Base-by-base conservation (phyloP, 2,329 filamentous ascomycete genomes). In the Fusarium kyushuense region DNA sequence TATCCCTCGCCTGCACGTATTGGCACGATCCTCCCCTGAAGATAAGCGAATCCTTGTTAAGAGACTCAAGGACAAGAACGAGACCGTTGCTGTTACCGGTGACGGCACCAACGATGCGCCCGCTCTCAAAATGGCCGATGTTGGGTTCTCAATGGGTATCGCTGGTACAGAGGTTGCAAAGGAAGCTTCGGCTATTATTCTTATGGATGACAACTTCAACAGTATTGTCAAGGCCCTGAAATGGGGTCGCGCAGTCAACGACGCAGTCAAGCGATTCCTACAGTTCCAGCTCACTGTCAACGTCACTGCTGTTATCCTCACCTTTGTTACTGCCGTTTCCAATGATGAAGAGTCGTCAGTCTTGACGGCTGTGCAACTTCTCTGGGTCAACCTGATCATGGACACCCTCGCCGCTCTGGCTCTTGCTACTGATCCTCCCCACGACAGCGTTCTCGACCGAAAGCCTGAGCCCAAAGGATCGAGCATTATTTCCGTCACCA, bases 371-470 rank as follows among this genome's bases (percentile, higher is more conserved):
- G 94, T 97, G 27, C 94, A 97, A 79, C 87, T 97, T 72, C 89
- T 97, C 30, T 97, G 94, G 94, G 93, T 97, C 74, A 97, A 97
- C 75, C 84, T 97, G 73, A 97, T 97, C 81, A 97, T 97, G 94
- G 94, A 97, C 74, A 97, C 94, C 0, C 93, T 97, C 63, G 94
- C 94, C 25, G 94, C 94, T 17, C 84, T 97, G 40, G 94, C 94
- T 11, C 86, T 97, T 54, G 94, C 94, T 2, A 97, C 94, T 3
- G 94, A 97, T 76, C 92, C 93, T n/a, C 94, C 94, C 1, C 91
- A 91, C 14, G 90, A 92, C 53, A 91, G 89, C 70, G 90, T 97
- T 27, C 82, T 97, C 51, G 84, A 97, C 72, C 89, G 94, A 57
- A 94, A 93, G 78, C 87, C 87, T 1, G 87, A 89, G 74, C 83